phyloP scores from a whole-genome alignment of 495 filamentous ascomycete species.

The Antarctomyces pellizariae region DNA sequence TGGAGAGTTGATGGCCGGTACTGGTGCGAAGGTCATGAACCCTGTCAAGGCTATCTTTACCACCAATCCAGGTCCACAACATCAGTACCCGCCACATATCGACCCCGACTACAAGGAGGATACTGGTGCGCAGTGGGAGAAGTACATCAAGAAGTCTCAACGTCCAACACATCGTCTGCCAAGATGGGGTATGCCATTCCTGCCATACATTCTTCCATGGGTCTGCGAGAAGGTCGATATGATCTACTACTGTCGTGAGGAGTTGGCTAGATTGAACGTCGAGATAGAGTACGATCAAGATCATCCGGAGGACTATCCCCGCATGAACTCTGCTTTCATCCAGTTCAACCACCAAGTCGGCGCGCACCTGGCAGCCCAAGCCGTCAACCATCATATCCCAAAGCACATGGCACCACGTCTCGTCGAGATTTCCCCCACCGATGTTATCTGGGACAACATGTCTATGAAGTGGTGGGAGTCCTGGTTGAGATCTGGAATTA shows the following conservation, averaged over 20 bases:
- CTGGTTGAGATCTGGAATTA: constrained; percentile 47
- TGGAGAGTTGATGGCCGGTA: no score
- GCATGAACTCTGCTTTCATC: constrained; percentile 96
- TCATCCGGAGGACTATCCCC: constrained; percentile 63
- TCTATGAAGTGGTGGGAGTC: constrained; percentile 87
- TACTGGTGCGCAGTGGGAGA: constrained; percentile 58
- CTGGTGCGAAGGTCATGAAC: no score
- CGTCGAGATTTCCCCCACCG: constrained; percentile 79
- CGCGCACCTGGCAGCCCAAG: constrained; percentile 93
- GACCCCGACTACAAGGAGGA: constrained; percentile 38
- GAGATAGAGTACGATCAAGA: constrained; percentile 87
- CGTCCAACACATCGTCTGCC: constrained; percentile 72
- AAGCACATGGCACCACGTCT: constrained; percentile 85
- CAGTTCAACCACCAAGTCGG: constrained; percentile 97
- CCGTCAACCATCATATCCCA: constrained; percentile 74
- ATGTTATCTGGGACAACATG: constrained; percentile 97
- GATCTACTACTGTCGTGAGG: constrained; percentile 74
- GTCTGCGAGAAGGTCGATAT: constrained; percentile 85
- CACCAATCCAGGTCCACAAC: no score
- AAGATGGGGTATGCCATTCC: constrained; percentile 42
- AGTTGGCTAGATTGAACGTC: constrained; percentile 69
- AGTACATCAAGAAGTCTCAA: constrained; percentile 57
- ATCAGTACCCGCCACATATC: constrained; percentile 49
- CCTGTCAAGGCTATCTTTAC: no score
- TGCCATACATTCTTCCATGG: constrained; percentile 47